Percentiles rank a stretch among this genome's conserved stretches.
These are phyloP conservation scores for Castanea sativa DNA, from an alignment of 306 rosid genomes.

Conservation along the genomic window DNA sequence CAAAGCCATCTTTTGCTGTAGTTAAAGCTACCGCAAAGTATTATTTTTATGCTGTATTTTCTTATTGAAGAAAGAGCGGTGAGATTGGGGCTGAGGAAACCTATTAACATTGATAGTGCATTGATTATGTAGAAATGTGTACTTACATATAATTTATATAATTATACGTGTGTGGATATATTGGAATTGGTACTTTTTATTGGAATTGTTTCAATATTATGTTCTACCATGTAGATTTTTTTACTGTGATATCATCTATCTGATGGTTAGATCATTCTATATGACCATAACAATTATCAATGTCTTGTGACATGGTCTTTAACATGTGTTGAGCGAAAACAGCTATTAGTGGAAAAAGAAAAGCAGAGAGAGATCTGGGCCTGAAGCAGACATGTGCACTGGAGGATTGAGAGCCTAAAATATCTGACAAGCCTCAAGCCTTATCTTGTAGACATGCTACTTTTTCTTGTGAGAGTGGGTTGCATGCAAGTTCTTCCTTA, in stretches of 20 bases:
- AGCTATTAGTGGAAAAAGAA: too few relatives aligned
- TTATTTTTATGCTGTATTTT: not conserved
- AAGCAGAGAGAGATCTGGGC: too few relatives aligned
- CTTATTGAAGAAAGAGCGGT: not conserved
- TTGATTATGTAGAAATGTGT: not conserved
- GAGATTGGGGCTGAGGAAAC: not conserved
- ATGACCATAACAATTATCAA: not conserved
- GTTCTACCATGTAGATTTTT: not conserved
- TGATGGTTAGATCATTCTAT: not conserved
- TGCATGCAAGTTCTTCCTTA: not conserved
- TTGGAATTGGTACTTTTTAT: not conserved
- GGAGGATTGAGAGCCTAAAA: not conserved
- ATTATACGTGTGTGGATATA: too few relatives aligned
- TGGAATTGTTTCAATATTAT: not conserved
- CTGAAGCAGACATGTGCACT: not conserved
- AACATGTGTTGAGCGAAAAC: not conserved
- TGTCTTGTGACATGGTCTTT: not conserved
- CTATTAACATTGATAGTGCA: not conserved
- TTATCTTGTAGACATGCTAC: too few relatives aligned
- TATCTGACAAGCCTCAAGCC: not conserved
- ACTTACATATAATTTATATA: too few relatives aligned
- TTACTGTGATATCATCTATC: not conserved
- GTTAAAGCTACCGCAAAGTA: not conserved
- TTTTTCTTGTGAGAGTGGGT: too few relatives aligned
- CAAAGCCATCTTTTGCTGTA: not conserved